Base-by-base conservation (phyloP, 495 filamentous ascomycete species). In the Trichoderma gamsii region DNA sequence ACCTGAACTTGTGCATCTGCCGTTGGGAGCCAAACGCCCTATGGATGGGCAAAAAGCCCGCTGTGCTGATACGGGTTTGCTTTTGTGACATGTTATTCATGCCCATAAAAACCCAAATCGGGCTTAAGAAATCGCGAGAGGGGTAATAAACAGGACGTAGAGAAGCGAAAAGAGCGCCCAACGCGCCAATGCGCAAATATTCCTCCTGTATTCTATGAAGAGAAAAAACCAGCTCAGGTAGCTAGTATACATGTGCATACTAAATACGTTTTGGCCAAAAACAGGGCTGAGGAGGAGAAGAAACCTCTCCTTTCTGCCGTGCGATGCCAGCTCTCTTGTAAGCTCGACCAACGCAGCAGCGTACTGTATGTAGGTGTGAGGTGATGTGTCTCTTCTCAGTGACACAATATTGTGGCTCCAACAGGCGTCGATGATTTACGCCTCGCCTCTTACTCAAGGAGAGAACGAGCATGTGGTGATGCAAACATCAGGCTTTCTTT, bases 341-440 rank as follows among this genome's bases (percentile, higher is more conserved):
- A 29, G 27, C 56, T 27, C 56, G 13, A 12, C 56, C 56, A 61
- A 29, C 49, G 49, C 49, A 61, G 13, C 23, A 9, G 6, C 6
- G 3, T n/a, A n/a, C n/a, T n/a, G n/a, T n/a, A n/a, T n/a, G 25
- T 21, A 27, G 21, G 56, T 32, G 27, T 49, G 49, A 52, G 18
- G 49, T 52, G 49, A 52, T 52, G 49, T 52, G 49, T 52, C 49
- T 52, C 49, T 23, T n/a, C 29, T 29, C 29, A 9, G 49, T 21
- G n/a, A 52, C 49, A 52, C 49, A 52, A 52, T 52, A 18, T n/a
- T 52, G 18, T 52, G 49, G 49, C 49, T n/a, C 49, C 49, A 52
- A 23, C 16, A 52, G 49, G 43, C 35, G 35, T 16, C 9, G 43
- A 16, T 18, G 43, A 46, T 3, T 16, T 46, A 18, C 43, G 12